phyloP scores from a whole-genome alignment of 306 rosid genomes.

The Acacia melanoxylon region DNA sequence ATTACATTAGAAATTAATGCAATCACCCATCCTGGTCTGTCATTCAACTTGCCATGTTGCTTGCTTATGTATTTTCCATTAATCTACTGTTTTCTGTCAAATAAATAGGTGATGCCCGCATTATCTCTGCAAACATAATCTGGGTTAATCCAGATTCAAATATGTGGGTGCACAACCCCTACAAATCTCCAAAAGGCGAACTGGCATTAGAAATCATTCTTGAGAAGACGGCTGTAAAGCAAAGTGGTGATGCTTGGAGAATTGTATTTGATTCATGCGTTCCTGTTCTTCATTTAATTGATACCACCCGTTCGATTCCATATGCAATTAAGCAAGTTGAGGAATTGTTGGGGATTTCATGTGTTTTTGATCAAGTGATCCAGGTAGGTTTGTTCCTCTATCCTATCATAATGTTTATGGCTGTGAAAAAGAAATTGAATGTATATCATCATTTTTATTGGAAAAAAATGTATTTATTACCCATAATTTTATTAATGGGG shows the following conservation, averaged over 20 bases:
- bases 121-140: slow-evolving; percentile 69
- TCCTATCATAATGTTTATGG: background rate
- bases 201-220: slow-evolving; percentile 74
- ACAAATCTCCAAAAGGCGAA: slow-evolving; percentile 68
- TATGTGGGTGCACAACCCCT: slow-evolving; percentile 72
- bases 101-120: slow-evolving; percentile 75
- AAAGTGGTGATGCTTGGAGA: slow-evolving; percentile 98
- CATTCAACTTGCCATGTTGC: background rate
- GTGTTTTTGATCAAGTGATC: slow-evolving; percentile 84
- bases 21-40: background rate
- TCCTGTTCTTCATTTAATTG: slow-evolving; percentile 86
- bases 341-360: slow-evolving; percentile 79
- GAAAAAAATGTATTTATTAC: background rate
- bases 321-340: slow-evolving; percentile 86
- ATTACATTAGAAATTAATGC: background rate
- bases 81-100: slow-evolving; percentile 2
- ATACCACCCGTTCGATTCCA: slow-evolving; percentile 82
- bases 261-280: slow-evolving; percentile 81
- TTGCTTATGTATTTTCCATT: background rate
- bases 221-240: slow-evolving; percentile 71
- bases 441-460: background rate
- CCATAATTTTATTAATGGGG: background rate
- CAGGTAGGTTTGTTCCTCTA: slow-evolving; percentile 48
- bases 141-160: slow-evolving; percentile 84
- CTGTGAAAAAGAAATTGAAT: background rate